Conservation (phyloP, 177 flowering plant species). For the Viscum album region DNA sequence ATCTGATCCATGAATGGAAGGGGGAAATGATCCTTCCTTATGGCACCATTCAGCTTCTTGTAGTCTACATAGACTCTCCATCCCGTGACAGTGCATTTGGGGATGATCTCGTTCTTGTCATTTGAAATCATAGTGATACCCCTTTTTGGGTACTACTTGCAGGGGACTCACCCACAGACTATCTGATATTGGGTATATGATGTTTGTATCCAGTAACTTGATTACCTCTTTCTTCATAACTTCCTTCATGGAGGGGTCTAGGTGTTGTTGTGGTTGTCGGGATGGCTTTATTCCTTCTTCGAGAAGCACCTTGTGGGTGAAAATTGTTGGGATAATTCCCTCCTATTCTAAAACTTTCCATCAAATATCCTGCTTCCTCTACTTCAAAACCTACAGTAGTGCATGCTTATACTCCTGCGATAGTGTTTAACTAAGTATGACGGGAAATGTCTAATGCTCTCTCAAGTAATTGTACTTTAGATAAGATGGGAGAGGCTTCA, state of each 20-base stretch:
- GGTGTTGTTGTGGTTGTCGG: conserved; percentile 12
- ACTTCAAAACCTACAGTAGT: neutral
- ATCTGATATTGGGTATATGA: too few species aligned
- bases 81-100: conserved; percentile 7
- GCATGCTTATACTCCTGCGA: neutral
- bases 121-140: too few species aligned
- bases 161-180: too few species aligned
- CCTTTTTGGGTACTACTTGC: too few species aligned
- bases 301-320: neutral
- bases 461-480: too few species aligned
- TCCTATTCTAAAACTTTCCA: neutral
- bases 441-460: too few species aligned
- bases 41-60: neutral
- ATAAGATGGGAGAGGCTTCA: too few species aligned
- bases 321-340: neutral
- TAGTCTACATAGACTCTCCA: conserved; percentile 10
- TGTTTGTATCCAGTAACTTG: too few species aligned
- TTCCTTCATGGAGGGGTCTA: too few species aligned
- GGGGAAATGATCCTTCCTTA: conserved; percentile 4
- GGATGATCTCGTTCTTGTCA: conserved; percentile 20
- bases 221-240: too few species aligned
- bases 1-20: conserved; percentile 13
- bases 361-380: neutral
- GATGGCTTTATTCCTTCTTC: neutral
- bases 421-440: too few species aligned